These are phyloP conservation scores for Mortierella claussenii DNA, from an alignment of 192 early-diverging fungal genomes.

Conservation along the genomic window DNA sequence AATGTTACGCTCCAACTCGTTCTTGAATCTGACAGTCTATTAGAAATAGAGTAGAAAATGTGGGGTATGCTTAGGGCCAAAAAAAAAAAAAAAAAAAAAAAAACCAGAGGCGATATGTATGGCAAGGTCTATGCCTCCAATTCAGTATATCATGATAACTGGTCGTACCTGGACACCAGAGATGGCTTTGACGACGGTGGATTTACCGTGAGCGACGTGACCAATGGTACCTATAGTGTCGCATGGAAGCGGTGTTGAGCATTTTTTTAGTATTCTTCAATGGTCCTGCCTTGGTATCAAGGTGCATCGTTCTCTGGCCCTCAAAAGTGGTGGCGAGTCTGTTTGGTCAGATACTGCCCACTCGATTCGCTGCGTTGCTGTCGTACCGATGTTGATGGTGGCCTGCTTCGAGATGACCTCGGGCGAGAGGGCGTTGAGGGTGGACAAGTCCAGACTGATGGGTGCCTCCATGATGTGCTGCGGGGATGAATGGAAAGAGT, in stretches of 20 bases:
- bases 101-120: background rate
- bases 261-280: too few species aligned
- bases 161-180: constrained; percentile 91
- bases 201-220: constrained; percentile 99
- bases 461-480: constrained; percentile 37
- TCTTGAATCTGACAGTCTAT: constrained; percentile 95
- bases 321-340: too few species aligned
- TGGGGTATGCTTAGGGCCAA: background rate
- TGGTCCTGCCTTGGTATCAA: too few species aligned
- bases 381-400: constrained; percentile 97
- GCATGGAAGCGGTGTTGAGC: too few species aligned
- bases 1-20: constrained; percentile 98
- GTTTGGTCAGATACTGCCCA: too few species aligned
- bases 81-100: background rate
- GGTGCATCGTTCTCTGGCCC: too few species aligned
- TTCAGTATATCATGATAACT: too few species aligned
- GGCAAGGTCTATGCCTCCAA: too few species aligned
- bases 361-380: too few species aligned
- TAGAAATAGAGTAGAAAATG: background rate
- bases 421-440: constrained; percentile 83
- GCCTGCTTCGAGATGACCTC: constrained; percentile 99
- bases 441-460: constrained; percentile 41
- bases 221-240: constrained; percentile 88
- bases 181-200: constrained; percentile 98
- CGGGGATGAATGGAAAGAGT: background rate